Evolutionary conservation across 495 filamentous ascomycete species (phyloP), one percentile per base, ranked within the genome.

Genomic region (Chlorociboria aeruginascens): DNA sequence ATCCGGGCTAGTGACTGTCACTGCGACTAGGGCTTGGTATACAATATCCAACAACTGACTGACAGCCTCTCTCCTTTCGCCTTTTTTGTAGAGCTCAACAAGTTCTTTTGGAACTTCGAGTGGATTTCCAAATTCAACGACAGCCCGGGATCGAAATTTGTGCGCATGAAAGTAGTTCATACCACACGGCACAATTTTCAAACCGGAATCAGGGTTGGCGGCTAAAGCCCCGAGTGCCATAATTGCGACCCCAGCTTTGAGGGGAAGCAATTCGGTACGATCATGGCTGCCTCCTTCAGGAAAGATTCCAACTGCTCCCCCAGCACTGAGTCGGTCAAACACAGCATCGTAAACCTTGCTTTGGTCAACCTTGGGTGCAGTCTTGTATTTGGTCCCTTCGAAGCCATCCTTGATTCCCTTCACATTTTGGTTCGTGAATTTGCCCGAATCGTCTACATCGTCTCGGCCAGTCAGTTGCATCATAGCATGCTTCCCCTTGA

Each of bases 101-200:
- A 95, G 66, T 54, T 94, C 83, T 25, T 62, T 65, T 1, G 87
- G 84, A 8, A 96, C 77, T 48, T 93, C 83, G 32, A 97, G 71
- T 3, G 92, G 89, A 25, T 73, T 79, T 16, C 93, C 92, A 61
- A 99, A 99, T 56, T 99, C 92, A 50, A 99, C 78, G 1, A 99
- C 92, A 33, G 93, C 93, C 60, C 92, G 76, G 42, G 92, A 99
- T 13, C 92, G 81, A 66, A 99, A 99, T 62, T 97, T 99, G 68
- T 99, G 92, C 4, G 92, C 85, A 65, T 99, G 92, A 67, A 99
- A 99, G 65, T 99, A 99, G 60, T 99, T 99, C 92, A 97, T 97
- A 50, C 93, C 93, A 42, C 88, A 90, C n/a, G 93, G 93, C n/a
- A 99, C 85, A 56, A 99, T 97, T 63, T 86, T 93, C 53, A 99